These are phyloP conservation scores for Gracilaria gracilis DNA, from an alignment of 23 red algal species.

Conservation along the genomic window DNA sequence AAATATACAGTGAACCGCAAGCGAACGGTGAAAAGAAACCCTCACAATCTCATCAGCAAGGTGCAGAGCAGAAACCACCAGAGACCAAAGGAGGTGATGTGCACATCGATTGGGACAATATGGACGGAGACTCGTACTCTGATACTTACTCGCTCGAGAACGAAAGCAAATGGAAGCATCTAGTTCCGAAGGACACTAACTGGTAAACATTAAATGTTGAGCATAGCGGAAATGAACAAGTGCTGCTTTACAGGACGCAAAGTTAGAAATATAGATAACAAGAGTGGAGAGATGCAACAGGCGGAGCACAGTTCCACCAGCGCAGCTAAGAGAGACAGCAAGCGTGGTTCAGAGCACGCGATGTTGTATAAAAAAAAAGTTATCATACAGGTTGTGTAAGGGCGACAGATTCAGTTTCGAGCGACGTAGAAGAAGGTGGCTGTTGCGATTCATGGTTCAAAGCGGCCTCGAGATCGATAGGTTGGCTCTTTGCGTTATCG, in stretches of 20 bases:
- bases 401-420: neutral
- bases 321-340: too few relatives aligned
- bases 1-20: neutral
- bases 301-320: neutral
- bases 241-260: neutral
- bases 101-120: neutral
- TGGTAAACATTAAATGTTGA: neutral
- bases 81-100: neutral
- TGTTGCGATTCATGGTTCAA: neutral
- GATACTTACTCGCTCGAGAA: neutral
- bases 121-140: neutral
- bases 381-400: constrained; percentile 10
- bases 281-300: neutral
- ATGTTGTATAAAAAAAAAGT: too few relatives aligned
- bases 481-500: neutral
- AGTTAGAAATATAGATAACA: constrained; percentile 1
- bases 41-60: neutral
- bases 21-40: neutral
- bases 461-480: constrained; percentile 16
- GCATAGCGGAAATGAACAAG: neutral
- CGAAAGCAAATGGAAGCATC: neutral
- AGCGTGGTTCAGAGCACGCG: too few relatives aligned
- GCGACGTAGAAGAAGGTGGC: neutral
- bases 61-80: neutral
- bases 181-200: neutral